Evolutionary conservation across 78 protist species (phyloP), one percentile per base, ranked within the genome.

Genomic region (Dictyostelium capitatum): DNA sequence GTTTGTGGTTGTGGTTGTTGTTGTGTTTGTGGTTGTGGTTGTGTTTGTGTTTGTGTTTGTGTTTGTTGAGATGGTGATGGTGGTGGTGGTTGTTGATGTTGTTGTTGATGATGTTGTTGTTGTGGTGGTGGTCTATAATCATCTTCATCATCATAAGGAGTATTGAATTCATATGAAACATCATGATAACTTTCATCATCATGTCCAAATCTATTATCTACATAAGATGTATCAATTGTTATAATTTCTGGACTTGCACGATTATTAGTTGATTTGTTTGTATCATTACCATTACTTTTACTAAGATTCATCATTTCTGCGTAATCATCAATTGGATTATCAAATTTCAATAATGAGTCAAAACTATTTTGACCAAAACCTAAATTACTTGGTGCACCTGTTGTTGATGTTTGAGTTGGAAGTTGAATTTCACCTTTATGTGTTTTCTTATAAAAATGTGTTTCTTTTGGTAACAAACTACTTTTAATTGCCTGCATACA

Each of bases 361-460:
- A 57, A 57, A n/a, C n/a, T 19, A 57, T 57, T n/a, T 57, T n/a
- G 0, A 15, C 30, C 30, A 9, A 57, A 0, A 0, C 30, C 65
- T n/a, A 23, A 1, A n/a, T 57, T 57, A 0, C 6, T 57, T 57
- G 65, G 30, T 8, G 65, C 17, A 2, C 30, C 6, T 6, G 62
- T 54, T 0, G 25, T n/a, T 8, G 17, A n/a, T 57, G 65, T 23
- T 57, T 57, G n/a, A n/a, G n/a, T n/a, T n/a, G n/a, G 65, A 57
- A 57, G 32, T 57, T 57, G 65, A 8, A 57, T n/a, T 12, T 57
- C 65, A 57, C 65, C 65, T n/a, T 57, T 57, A n/a, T 57, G 65
- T n/a, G 65, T 57, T 57, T 57, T 57, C n/a, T 57, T 57, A 57
- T 57, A 57, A 57, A n/a, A 57, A n/a, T 23, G 17, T 3, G 65